Conservation (phyloP, 345 rosid species). For the Carallia brachiata region DNA sequence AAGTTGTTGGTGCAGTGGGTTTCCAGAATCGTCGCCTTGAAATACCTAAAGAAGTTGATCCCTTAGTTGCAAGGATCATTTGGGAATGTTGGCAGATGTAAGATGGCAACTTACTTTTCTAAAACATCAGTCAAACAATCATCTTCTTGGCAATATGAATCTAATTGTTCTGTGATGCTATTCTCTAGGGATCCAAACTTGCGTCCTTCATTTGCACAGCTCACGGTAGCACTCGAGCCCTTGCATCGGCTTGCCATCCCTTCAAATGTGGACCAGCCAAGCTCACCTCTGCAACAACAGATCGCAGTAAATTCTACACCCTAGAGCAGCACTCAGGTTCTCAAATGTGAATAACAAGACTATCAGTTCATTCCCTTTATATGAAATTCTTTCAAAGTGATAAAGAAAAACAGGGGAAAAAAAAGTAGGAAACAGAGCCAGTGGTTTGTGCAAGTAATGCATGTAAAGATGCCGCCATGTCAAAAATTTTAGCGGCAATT, state of each 20-base stretch:
- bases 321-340: no score
- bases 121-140: not conserved
- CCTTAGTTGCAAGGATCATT: constrained; percentile 78
- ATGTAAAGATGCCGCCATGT: no score
- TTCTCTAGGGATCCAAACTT: constrained; percentile 73
- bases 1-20: constrained; percentile 91
- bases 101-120: constrained; percentile 27
- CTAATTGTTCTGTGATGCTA: not conserved
- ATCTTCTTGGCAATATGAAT: not conserved
- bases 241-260: constrained; percentile 66
- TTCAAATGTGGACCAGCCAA: no score
- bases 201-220: constrained; percentile 85
- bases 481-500: no score
- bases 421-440: no score
- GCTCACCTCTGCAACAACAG: no score
- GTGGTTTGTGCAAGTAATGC: no score
- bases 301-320: no score
- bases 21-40: constrained; percentile 48
- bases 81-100: constrained; percentile 96
- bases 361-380: no score
- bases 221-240: constrained; percentile 65
- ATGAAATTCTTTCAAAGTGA: no score
- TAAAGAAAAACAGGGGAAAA: no score
- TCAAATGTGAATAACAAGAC: no score
- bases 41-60: constrained; percentile 92